Percentiles rank a stretch among this genome's conserved stretches.
These are phyloP conservation scores for Torrubiellomyces zombiae DNA, from an alignment of 2,329 filamentous ascomycete genomes.

Conservation along the genomic window DNA sequence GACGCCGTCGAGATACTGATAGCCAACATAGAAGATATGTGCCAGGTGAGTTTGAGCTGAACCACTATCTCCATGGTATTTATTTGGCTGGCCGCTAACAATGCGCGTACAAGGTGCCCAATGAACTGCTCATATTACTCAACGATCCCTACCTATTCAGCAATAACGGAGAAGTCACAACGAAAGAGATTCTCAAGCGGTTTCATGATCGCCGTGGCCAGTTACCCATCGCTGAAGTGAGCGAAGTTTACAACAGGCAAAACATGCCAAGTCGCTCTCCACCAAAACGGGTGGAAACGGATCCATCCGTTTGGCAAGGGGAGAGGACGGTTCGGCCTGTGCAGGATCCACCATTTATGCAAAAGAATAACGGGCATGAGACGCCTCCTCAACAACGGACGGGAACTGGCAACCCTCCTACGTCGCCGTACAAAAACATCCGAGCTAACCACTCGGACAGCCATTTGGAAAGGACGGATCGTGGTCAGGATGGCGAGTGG, in stretches of 20 bases:
- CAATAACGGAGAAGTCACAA: slow-evolving; percentile 72
- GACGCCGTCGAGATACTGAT: slow-evolving; percentile 86
- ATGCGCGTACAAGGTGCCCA: slow-evolving; percentile 52
- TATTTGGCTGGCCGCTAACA: too few species aligned
- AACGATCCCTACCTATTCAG: slow-evolving; percentile 72
- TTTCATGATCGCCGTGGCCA: slow-evolving; percentile 62
- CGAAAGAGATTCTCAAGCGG: slow-evolving; percentile 89
- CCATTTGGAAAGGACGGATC: slow-evolving; percentile 21
- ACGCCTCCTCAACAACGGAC: slow-evolving; percentile 34
- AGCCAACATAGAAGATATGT: slow-evolving; percentile 89
- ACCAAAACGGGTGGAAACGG: slow-evolving; percentile 62
- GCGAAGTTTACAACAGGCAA: slow-evolving; percentile 38
- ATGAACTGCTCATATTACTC: slow-evolving; percentile 74
- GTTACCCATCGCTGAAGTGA: slow-evolving; percentile 42
- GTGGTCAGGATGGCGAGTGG: slow-evolving; percentile 35
- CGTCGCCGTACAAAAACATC: slow-evolving; percentile 24
- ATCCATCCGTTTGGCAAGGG: slow-evolving; percentile 67
- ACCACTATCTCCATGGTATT: too few species aligned
- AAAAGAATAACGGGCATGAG: slow-evolving; percentile 20
- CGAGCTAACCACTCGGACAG: slow-evolving; percentile 28
- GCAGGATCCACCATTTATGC: slow-evolving; percentile 35
- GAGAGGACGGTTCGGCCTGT: slow-evolving; percentile 74
- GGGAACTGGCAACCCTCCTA: slow-evolving; percentile 24
- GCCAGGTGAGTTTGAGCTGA: slow-evolving; percentile 77
- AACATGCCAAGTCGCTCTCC: slow-evolving; percentile 39